phyloP scores from a whole-genome alignment of 352 stramenopile genomes.

The Globisporangium paddicum region DNA sequence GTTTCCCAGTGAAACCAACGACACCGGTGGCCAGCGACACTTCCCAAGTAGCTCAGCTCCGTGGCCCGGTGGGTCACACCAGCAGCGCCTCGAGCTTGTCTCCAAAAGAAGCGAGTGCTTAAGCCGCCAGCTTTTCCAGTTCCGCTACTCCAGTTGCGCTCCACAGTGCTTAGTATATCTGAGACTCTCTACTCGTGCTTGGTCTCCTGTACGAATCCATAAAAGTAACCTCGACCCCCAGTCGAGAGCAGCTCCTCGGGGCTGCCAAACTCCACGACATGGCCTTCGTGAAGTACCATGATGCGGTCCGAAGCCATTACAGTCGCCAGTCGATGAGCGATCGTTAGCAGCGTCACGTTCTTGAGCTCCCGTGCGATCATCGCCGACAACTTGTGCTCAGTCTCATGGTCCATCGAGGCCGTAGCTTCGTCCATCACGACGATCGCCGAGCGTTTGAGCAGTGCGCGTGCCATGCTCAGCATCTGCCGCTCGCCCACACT shows the following conservation, averaged over 20 bases:
- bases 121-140: too few relatives aligned
- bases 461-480: conserved; percentile 76
- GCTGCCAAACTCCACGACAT: conserved; percentile 78
- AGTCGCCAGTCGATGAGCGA: conserved; percentile 89
- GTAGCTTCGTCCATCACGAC: conserved; percentile 81
- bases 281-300: conserved; percentile 79
- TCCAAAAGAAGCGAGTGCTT: too few relatives aligned
- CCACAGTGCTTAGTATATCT: background rate
- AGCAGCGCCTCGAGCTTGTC: too few relatives aligned
- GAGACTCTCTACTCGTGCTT: background rate
- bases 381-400: conserved; percentile 47
- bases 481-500: conserved; percentile 91
- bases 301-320: conserved; percentile 89
- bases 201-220: conserved; percentile 5
- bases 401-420: conserved; percentile 71
- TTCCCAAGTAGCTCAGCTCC: too few relatives aligned
- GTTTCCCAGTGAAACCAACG: too few relatives aligned
- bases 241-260: conserved; percentile 20
- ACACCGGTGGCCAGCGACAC: too few relatives aligned
- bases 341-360: conserved; percentile 86
- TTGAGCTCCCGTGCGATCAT: conserved; percentile 84
- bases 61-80: too few relatives aligned
- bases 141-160: background rate
- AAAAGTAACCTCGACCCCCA: background rate
- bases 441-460: conserved; percentile 28